These are phyloP conservation scores for Basidiobolus meristosporus DNA, from an alignment of 371 early-diverging fungal species.

Conservation along the genomic window DNA sequence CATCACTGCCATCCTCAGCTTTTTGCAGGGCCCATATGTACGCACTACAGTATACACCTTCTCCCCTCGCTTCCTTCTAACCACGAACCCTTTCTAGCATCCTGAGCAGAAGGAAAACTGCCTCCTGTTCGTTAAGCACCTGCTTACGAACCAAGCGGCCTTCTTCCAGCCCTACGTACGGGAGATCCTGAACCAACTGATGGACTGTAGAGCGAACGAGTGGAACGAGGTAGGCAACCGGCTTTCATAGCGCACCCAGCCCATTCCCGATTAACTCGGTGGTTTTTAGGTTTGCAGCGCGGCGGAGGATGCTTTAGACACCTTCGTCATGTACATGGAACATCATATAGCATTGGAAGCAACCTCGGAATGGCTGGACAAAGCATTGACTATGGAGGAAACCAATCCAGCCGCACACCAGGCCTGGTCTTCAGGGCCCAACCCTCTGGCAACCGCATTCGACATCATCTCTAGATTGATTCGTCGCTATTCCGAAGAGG, in stretches of 20 bases:
- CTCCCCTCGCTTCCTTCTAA: neutral
- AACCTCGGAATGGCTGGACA: too few species aligned
- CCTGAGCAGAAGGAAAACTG: constrained; percentile 2
- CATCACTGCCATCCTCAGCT: too few species aligned
- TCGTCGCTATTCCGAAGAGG: too few species aligned
- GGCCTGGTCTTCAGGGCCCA: neutral
- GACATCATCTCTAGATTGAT: constrained; percentile 2
- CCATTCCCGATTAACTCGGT: too few species aligned
- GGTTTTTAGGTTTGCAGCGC: neutral
- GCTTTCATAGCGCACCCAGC: too few species aligned
- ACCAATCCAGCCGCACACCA: too few species aligned
- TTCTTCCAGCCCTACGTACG: neutral
- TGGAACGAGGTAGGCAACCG: too few species aligned
- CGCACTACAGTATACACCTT: neutral
- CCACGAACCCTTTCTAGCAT: constrained; percentile 1
- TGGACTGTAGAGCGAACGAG: neutral
- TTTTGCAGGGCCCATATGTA: too few species aligned
- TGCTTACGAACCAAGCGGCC: constrained; percentile 1
- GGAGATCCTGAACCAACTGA: neutral
- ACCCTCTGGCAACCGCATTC: constrained; percentile 3
- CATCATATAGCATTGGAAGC: too few species aligned
- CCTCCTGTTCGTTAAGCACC: constrained; percentile 2
- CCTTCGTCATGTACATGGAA: neutral
- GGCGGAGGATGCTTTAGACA: neutral
- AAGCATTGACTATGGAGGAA: too few species aligned